Evolutionary conservation across 2,329 filamentous ascomycete species (phyloP), one percentile per base, ranked within the genome.

Genomic region (Pseudomassariella vexata): DNA sequence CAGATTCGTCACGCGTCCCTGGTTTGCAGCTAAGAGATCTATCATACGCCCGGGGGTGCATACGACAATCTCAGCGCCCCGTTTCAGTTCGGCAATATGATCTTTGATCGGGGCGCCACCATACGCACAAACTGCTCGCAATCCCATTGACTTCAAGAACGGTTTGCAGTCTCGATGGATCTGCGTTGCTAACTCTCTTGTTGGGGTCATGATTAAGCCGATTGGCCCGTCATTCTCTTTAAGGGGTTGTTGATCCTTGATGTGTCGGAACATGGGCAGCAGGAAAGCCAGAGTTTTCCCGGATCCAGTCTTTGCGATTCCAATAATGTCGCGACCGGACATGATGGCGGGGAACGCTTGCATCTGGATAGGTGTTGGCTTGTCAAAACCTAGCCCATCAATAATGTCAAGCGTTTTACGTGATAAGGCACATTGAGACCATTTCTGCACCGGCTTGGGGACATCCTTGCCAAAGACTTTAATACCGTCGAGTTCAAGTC

Each of bases 271-370:
- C 87, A 96, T 95, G 22, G 92, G 92, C 26, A 98, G 73, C 19
- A 95, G 64, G 55, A 96, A 98, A 5, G 92, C 92, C 48, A 96
- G 79, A 0, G 92, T 98, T 65, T 98, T 98, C 55, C 92, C 92
- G 17, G 92, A 96, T 5, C 92, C 92, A 17, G 92, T 98, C 65
- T 96, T 96, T 12, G 92, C 92, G 32, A 98, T 88, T 44, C 89
- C 92, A 42, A 98, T 87, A 22, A 95, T 85, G 64, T 98, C 92
- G 45, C 88, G 79, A 8, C 92, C 92, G 18, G 89, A 94, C 85
- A 96, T 95, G 49, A 95, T 85, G 8, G 88, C 82, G 2, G 92
- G 92, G 38, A 96, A 79, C 3, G 92, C 92, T 59, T 98, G 92
- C 59, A 89, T 82, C 59, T 98, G 92, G 47, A 98, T 96, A 1